phyloP scores from a whole-genome alignment of 1,284 basidiomycete genomes.

The Cryptococcus hybrid region DNA sequence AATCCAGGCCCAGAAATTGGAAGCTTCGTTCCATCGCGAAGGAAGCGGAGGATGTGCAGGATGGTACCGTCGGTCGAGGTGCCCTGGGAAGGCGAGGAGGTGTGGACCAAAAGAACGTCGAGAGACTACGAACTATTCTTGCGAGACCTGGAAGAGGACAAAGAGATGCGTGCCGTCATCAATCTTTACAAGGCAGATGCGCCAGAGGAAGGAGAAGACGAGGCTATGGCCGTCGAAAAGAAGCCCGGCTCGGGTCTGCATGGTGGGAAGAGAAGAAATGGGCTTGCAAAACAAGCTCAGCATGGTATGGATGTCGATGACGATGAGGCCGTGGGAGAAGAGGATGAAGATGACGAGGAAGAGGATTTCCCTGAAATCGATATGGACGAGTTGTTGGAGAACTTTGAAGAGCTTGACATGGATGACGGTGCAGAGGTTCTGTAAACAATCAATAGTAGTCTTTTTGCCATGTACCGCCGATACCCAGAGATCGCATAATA shows the following conservation, averaged over 20 bases:
- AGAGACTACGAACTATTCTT: slow-evolving; percentile 97
- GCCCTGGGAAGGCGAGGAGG: slow-evolving; percentile 88
- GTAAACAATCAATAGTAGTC: not conserved
- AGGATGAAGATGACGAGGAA: slow-evolving; percentile 40
- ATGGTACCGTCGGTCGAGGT: slow-evolving; percentile 65
- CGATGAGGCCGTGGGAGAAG: slow-evolving; percentile 32
- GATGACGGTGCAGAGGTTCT: slow-evolving; percentile 20
- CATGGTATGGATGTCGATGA: slow-evolving; percentile 72
- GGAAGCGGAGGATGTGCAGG: slow-evolving; percentile 76
- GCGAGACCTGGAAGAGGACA: slow-evolving; percentile 93
- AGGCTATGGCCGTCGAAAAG: slow-evolving; percentile 52
- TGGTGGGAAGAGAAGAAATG: slow-evolving; percentile 55
- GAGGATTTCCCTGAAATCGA: slow-evolving; percentile 88
- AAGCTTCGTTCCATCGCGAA: slow-evolving; percentile 91
- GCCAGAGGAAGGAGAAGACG: slow-evolving; percentile 27
- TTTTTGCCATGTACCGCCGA: not conserved
- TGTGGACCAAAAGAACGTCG: slow-evolving; percentile 87
- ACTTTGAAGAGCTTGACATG: slow-evolving; percentile 65
- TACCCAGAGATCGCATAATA: not conserved
- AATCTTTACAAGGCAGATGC: slow-evolving; percentile 71
- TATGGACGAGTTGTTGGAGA: slow-evolving; percentile 85
- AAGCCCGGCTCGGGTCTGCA: slow-evolving; percentile 54
- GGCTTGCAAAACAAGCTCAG: slow-evolving; percentile 47
- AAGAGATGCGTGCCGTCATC: slow-evolving; percentile 82
- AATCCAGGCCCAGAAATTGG: slow-evolving; percentile 82